A percentile compares a stretch with the other conserved stretches of the same genome.
These are phyloP conservation scores for Cryptosporidium xiaoi DNA, from an alignment of 169 alveolate genomes.

Conservation along the genomic window DNA sequence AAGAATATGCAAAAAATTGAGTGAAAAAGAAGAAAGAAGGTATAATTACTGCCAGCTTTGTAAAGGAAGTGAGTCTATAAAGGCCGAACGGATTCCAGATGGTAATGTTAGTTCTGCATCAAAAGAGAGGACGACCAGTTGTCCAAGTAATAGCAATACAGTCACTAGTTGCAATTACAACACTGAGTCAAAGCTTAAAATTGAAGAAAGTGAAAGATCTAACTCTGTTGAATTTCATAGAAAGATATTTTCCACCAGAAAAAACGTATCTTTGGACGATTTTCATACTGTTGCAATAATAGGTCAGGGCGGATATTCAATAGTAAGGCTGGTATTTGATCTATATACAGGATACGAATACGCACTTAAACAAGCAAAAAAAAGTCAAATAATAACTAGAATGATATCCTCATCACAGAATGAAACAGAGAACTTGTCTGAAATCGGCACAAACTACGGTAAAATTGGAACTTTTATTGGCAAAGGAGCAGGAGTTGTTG, in stretches of 20 bases:
- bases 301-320: constrained; percentile 72
- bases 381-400: constrained; percentile 21
- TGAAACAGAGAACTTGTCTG: constrained; percentile 16
- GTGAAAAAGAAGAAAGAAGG: no score
- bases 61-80: neutral
- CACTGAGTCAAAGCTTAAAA: no score
- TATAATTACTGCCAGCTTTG: no score
- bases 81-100: neutral
- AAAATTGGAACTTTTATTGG: neutral
- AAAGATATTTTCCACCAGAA: constrained; percentile 36
- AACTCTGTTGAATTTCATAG: constrained; percentile 38
- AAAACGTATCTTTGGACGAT: constrained; percentile 47
- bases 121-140: no score
- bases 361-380: constrained; percentile 64
- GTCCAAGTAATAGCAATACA: no score
- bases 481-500: no score
- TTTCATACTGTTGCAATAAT: constrained; percentile 57
- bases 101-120: no score
- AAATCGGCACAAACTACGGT: constrained; percentile 17
- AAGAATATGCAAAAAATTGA: no score
- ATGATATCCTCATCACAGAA: neutral
- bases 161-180: no score
- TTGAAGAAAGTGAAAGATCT: neutral
- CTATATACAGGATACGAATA: constrained; percentile 50
- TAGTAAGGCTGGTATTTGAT: constrained; percentile 71